phyloP scores from a whole-genome alignment of 805 yeast genomes.

The Saccharomycopsis fermentans region DNA sequence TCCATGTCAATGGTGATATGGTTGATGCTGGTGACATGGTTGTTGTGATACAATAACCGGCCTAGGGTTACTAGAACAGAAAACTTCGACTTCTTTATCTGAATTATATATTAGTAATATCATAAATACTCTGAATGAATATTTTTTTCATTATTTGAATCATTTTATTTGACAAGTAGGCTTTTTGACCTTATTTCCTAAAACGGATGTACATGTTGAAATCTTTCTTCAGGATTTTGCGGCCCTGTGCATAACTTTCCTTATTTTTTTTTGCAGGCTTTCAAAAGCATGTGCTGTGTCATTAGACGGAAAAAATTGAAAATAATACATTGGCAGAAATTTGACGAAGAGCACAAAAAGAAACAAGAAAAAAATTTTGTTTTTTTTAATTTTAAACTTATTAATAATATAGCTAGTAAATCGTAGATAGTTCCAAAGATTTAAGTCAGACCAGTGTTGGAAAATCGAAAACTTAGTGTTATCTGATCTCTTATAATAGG shows the following conservation, averaged over 20 bases:
- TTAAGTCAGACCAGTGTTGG: background rate
- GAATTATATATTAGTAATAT: no score
- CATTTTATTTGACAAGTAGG: no score
- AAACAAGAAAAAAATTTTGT: background rate
- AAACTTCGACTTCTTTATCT: no score
- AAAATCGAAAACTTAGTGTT: no score
- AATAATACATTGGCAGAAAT: background rate
- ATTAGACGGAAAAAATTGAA: background rate
- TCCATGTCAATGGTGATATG: constrained; percentile 86
- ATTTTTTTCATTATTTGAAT: no score
- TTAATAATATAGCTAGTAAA: background rate
- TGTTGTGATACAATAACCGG: constrained; percentile 38
- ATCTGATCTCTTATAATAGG: background rate
- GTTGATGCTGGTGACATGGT: constrained; percentile 95
- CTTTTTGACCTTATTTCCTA: background rate
- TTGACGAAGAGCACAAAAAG: background rate
- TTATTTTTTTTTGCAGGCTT: no score
- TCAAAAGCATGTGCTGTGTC: background rate
- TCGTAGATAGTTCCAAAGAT: background rate
- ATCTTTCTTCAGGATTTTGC: no score
- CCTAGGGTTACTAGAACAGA: no score
- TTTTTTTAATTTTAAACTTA: no score
- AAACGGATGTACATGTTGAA: background rate
- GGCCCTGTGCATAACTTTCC: no score
- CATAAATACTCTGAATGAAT: no score